Percentiles rank a stretch among this genome's conserved stretches.
Evolutionary conservation across 345 rosid genomes (phyloP).

Genomic region (Cochlearia excelsa): DNA sequence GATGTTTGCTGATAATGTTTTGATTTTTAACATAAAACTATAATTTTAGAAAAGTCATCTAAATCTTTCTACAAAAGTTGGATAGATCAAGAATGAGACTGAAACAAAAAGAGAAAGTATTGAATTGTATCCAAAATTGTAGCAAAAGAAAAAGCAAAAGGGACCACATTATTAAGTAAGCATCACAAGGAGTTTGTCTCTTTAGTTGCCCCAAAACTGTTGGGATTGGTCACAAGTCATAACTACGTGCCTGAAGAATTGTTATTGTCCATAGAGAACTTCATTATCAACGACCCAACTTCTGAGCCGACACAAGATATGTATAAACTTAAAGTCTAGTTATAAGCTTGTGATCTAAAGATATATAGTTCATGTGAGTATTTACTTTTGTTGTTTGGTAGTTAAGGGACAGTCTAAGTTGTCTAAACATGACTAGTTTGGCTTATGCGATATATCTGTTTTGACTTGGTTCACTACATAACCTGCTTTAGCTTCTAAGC

Average conservation of each 20-base stretch:
- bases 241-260: no score
- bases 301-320: slow-evolving; percentile 32
- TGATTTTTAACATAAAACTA: no score
- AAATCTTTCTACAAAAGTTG: no score
- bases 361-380: slow-evolving; percentile 24
- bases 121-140: slow-evolving; percentile 30
- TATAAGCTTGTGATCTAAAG: slow-evolving; percentile 11
- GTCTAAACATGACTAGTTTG: slow-evolving; percentile 25
- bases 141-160: slow-evolving; percentile 15
- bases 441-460: slow-evolving; percentile 1
- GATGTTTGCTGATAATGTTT: not conserved
- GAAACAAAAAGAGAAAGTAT: not conserved
- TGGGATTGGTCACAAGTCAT: slow-evolving; percentile 15
- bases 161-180: slow-evolving; percentile 23
- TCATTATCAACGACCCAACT: slow-evolving; percentile 22
- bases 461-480: slow-evolving; percentile 1
- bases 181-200: slow-evolving; percentile 30
- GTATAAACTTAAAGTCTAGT: slow-evolving; percentile 10
- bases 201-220: slow-evolving; percentile 24
- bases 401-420: slow-evolving; percentile 28
- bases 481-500: not conserved
- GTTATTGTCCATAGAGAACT: slow-evolving; percentile 20
- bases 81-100: slow-evolving; percentile 7
- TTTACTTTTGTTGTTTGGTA: slow-evolving; percentile 32
- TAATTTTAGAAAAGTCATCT: no score